phyloP scores from a whole-genome alignment of 306 rosid genomes.

The Trifolium dubium region DNA sequence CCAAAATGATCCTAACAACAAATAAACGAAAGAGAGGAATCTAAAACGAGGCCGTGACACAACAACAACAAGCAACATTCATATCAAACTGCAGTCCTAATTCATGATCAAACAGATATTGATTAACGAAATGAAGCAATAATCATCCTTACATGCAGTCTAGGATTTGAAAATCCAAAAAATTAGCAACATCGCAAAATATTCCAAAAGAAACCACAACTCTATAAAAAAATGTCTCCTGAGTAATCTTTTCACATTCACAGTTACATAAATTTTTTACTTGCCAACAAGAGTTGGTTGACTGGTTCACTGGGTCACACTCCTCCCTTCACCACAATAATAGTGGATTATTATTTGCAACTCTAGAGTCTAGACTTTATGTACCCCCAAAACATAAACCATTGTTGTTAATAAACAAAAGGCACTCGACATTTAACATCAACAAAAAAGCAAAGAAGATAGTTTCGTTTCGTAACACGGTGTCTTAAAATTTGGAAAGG shows the following conservation, averaged over 20 bases:
- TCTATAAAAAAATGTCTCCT: neutral
- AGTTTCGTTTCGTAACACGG: neutral
- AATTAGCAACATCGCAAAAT: neutral
- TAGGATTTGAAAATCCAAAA: neutral
- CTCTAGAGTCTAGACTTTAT: too few relatives aligned
- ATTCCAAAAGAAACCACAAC: neutral
- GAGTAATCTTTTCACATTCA: neutral
- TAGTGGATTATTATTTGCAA: too few relatives aligned
- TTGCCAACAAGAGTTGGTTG: neutral
- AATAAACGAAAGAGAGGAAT: neutral
- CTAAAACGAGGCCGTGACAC: too few relatives aligned
- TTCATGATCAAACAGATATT: neutral
- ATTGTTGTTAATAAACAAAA: neutral
- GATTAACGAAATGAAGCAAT: neutral
- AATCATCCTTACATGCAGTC: constrained; percentile 1
- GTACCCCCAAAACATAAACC: neutral
- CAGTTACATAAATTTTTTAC: neutral
- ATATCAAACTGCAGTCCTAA: neutral
- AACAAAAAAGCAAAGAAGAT: neutral
- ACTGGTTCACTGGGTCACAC: neutral
- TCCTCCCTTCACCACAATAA: neutral
- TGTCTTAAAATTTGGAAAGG: neutral
- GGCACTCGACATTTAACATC: constrained; percentile 1
- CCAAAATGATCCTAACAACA: neutral
- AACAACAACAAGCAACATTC: too few relatives aligned